Evolutionary conservation across 495 filamentous ascomycete species (phyloP), one percentile per base, ranked within the genome.

Genomic region (Venustampulla echinocandica): DNA sequence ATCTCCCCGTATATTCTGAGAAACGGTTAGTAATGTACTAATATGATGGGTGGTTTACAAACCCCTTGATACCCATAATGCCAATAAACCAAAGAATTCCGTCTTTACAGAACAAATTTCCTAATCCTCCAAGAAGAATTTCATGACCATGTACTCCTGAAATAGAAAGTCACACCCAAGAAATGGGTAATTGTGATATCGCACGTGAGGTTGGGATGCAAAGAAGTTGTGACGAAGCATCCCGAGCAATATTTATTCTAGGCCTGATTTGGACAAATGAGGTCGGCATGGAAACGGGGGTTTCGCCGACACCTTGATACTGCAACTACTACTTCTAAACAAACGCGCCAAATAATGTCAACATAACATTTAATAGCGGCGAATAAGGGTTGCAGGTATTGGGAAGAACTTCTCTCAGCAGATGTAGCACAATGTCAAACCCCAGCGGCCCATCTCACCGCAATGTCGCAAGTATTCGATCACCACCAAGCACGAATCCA

Each of bases 1-100:
- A 98, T 87, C 61, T 94, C 86, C 56, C 81, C 80, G 62, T 90
- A 90, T 35, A 98, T 84, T 11, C 90, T 96, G 49, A 46, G 20
- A 9, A 21, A 14, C 17, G 22, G 21, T 27, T 7, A 34, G 44
- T 71, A 30, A 68, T 49, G 7, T 36, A 41, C 24, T 47, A 41
- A 18, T 20, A 34, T 17, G 21, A 30, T 47, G 20, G 28, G 21
- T 18, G 15, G 27, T 44, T 15, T 14, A 50, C 54, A 48, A 50
- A 77, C 77, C 75, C 75, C 67, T 77, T 77, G 58, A 81, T 80
- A 9, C 77, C 77, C 77, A 81, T 81, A 28, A 46, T 55, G 37
- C 48, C 40, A 44, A 54, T 9, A 53, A 53, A 9, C 15, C 10
- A 32, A 41, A 37, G 4, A 5, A 27, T 14, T 32, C 10, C 13